Conservation (phyloP, 108 stramenopile genomes). For the Cyclotella atomus region DNA sequence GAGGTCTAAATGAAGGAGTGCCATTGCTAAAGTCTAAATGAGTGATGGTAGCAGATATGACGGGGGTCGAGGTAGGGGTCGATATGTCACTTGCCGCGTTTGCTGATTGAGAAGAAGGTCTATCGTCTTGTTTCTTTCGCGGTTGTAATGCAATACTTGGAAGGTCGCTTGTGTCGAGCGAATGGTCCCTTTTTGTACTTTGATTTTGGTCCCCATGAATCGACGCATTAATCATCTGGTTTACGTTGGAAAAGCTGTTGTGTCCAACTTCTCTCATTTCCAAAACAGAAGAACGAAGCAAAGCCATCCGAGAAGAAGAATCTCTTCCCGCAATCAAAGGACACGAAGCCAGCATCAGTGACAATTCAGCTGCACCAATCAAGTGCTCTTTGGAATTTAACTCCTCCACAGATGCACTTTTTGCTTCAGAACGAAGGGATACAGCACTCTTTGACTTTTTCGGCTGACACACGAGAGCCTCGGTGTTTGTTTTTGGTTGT, state of each 20-base stretch:
- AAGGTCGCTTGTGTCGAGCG: not conserved
- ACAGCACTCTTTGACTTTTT: no score
- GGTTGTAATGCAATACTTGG: conserved; percentile 2
- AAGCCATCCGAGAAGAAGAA: conserved; percentile 7
- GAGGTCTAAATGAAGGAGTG: not conserved
- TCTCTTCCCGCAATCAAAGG: conserved; percentile 6
- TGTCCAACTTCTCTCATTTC: not conserved
- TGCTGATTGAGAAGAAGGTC: not conserved
- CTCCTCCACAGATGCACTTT: not conserved
- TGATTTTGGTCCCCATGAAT: not conserved
- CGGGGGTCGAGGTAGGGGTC: not conserved
- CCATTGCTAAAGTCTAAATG: not conserved
- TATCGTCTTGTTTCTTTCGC: not conserved
- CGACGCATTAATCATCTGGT: not conserved
- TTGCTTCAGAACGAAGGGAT: not conserved
- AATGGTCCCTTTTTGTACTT: not conserved
- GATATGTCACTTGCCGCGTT: not conserved
- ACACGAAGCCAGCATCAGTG: not conserved
- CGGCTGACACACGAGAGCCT: conserved; percentile 19
- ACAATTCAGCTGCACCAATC: conserved; percentile 7
- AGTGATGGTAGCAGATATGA: not conserved
- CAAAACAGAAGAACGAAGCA: not conserved
- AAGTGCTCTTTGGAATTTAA: not conserved
- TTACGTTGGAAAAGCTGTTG: not conserved
- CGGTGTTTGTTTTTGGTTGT: conserved; percentile 21